Conservation (phyloP, 75 land plant genomes). For the Pinus taeda region DNA sequence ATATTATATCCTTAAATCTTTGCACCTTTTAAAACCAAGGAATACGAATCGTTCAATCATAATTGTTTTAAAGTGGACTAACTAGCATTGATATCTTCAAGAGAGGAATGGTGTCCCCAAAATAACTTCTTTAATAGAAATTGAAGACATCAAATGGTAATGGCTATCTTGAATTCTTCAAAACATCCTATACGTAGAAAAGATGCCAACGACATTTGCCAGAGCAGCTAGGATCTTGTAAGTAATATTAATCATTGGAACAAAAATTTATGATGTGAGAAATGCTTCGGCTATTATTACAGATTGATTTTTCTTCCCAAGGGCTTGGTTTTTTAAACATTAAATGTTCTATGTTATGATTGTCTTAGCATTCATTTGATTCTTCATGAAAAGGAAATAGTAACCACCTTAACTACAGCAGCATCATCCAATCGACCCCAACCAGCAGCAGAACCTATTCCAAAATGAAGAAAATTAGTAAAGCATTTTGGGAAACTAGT, state of each 20-base stretch:
- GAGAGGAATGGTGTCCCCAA: background rate
- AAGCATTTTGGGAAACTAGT: background rate
- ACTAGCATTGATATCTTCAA: background rate
- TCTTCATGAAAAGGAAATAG: background rate
- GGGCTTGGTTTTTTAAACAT: too few relatives aligned
- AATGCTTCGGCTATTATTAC: background rate
- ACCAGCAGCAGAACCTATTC: slow-evolving; percentile 89
- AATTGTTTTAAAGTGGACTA: too few relatives aligned
- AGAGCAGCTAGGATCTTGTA: background rate
- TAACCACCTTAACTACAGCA: slow-evolving; percentile 91
- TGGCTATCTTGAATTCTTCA: background rate
- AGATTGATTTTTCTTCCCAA: background rate
- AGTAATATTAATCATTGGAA: background rate
- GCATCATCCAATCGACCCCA: slow-evolving; percentile 91
- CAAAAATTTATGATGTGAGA: background rate
- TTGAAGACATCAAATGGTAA: background rate
- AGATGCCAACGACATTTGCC: background rate
- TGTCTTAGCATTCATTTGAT: background rate
- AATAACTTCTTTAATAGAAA: background rate
- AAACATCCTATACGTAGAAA: background rate
- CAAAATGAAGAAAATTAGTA: background rate
- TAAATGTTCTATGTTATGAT: background rate
- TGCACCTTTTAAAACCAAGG: too few relatives aligned
- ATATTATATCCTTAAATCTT: too few relatives aligned
- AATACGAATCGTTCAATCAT: too few relatives aligned